Evolutionary conservation across 1,284 basidiomycete genomes (phyloP), one percentile per base, ranked within the genome.

Genomic region (Leccinum subrobustum): DNA sequence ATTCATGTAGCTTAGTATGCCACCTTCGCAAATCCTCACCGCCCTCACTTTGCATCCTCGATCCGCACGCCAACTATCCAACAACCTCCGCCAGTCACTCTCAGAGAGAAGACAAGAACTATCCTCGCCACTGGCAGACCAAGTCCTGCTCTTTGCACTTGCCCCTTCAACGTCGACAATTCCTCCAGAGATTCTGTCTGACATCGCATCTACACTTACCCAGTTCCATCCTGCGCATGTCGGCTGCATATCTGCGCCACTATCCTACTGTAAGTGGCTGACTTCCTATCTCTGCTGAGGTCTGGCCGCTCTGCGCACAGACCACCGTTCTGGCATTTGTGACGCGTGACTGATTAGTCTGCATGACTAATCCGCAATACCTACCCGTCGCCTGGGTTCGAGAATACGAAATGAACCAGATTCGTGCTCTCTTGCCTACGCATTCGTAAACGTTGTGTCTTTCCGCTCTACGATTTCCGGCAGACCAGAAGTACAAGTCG

Each of bases 401-500:
- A 63, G 60, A 27, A 25, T 55, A n/a, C 50, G 42, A 25, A 27
- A 27, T 68, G 23, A 64, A 68, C 50, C 65, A 66, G 16, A 76
- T 81, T 47, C 81, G 1, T 86, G 85, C 63, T 84, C 86, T 20
- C 67, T 89, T 20, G 69, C 44, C 78, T 81, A 47, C 61, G 82
- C 52, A 80, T 85, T 67, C 20, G 62, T 73, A 33, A 77, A 83
- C 48, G 69, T 74, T 0, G 73, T 77, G 1, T 73, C 80, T 0
- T 90, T 90, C 64, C 77, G 81, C 20, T 90, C 88, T 5, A 80
- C 78, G 0, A 81, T 91, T 55, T 79, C 82, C 0, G 88, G 89
- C 8, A 75, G 75, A 51, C 72, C 75, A 27, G 75, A 80, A n/a
- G 73, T 80, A 2, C 85, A 88, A 64, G 87, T 91, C 6, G 89